A percentile compares a stretch with the other conserved stretches of the same genome.
These are phyloP conservation scores for Beauveria australis DNA, from an alignment of 2,329 filamentous ascomycete species.

Conservation along the genomic window DNA sequence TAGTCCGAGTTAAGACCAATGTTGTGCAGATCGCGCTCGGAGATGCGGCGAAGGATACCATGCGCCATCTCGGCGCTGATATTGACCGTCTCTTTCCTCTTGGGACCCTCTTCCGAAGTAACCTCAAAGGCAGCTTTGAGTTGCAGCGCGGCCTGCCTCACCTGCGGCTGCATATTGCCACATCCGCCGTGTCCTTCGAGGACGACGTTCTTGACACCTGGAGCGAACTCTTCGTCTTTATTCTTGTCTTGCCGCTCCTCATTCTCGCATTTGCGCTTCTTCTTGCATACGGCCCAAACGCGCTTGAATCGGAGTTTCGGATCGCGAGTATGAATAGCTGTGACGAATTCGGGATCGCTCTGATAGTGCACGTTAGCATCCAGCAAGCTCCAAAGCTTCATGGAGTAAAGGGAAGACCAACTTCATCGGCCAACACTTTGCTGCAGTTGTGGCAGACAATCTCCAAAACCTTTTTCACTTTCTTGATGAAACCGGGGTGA, in stretches of 20 bases:
- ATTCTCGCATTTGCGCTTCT: conserved; percentile 75
- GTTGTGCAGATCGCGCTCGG: conserved; percentile 69
- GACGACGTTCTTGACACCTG: conserved; percentile 44
- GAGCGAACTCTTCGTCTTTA: conserved; percentile 60
- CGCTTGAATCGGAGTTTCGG: conserved; percentile 90
- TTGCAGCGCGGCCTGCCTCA: conserved; percentile 79
- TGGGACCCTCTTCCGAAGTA: conserved; percentile 57
- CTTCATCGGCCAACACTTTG: conserved; percentile 94
- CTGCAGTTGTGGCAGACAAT: conserved; percentile 99
- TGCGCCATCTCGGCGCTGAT: conserved; percentile 81
- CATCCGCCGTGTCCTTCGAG: conserved; percentile 72
- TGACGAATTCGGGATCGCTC: conserved; percentile 75
- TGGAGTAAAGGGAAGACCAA: conserved; percentile 62
- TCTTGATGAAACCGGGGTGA: conserved; percentile 92
- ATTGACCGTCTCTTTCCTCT: conserved; percentile 67
- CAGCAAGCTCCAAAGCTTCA: conserved; percentile 44
- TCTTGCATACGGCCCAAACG: conserved; percentile 88
- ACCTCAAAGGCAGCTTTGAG: conserved; percentile 68
- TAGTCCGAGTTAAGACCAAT: conserved; percentile 94
- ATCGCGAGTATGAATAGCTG: conserved; percentile 77
- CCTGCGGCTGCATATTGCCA: conserved; percentile 80
- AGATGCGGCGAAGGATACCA: conserved; percentile 78
- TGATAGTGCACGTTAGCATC: conserved; percentile 57
- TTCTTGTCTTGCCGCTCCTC: conserved; percentile 62
- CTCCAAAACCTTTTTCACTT: conserved; percentile 98